A percentile compares a stretch with the other conserved stretches of the same genome.
These are phyloP conservation scores for Geotrichum histeridarum DNA, from an alignment of 1,139 yeast genomes.

Conservation along the genomic window DNA sequence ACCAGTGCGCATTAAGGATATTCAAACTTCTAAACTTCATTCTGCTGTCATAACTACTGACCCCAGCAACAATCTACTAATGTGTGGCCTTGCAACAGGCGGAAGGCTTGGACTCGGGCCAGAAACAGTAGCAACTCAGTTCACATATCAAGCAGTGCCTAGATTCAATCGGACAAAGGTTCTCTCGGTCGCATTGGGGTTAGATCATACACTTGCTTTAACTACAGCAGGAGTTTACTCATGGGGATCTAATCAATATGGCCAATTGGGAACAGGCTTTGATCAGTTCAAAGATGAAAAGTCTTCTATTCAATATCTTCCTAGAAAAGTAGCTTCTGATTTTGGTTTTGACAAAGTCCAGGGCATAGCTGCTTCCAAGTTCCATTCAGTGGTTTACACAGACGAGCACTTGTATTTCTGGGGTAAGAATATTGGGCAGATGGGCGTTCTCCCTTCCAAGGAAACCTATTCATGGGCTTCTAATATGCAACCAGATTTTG, in stretches of 20 bases:
- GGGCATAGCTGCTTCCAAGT: slow-evolving; percentile 64
- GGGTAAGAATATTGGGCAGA: slow-evolving; percentile 86
- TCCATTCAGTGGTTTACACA: slow-evolving; percentile 65
- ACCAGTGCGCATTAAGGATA: slow-evolving; percentile 40
- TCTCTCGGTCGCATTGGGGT: slow-evolving; percentile 48
- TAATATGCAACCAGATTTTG: slow-evolving; percentile 9
- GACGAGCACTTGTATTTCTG: slow-evolving; percentile 54
- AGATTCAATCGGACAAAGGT: slow-evolving; percentile 40
- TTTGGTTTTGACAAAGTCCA: slow-evolving; percentile 42
- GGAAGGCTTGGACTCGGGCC: slow-evolving; percentile 65
- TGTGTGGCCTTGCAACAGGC: slow-evolving; percentile 65
- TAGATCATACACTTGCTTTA: slow-evolving; percentile 61
- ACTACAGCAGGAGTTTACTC: slow-evolving; percentile 53
- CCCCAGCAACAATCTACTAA: slow-evolving; percentile 44
- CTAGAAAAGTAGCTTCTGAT: slow-evolving; percentile 46
- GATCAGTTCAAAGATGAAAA: slow-evolving; percentile 33
- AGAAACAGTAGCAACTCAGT: slow-evolving; percentile 24
- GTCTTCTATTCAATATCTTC: slow-evolving; percentile 40
- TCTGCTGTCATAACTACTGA: slow-evolving; percentile 55
- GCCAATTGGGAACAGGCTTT: slow-evolving; percentile 53
- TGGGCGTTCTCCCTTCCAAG: slow-evolving; percentile 49
- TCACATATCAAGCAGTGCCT: slow-evolving; percentile 40
- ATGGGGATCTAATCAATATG: slow-evolving; percentile 71
- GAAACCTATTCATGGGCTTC: slow-evolving; percentile 12
- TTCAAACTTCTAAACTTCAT: slow-evolving; percentile 61